A percentile compares a stretch with the other conserved stretches of the same genome.
phyloP scores from a whole-genome alignment of 2,329 filamentous ascomycete genomes.

The Podosphaera xanthii region DNA sequence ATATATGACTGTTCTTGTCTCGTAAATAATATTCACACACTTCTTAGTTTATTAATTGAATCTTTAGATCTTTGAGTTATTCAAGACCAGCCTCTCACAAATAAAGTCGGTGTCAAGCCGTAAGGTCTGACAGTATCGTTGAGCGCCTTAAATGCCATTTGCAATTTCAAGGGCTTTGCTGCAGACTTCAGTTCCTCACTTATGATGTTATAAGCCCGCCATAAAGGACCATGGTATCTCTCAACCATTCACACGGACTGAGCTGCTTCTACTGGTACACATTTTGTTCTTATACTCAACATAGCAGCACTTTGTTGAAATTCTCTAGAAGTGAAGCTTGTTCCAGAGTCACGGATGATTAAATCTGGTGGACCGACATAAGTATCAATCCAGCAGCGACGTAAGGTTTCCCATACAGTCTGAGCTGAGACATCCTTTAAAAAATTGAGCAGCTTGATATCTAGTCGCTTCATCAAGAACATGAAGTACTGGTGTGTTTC shows the following conservation, averaged over 20 bases:
- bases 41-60: too few relatives aligned
- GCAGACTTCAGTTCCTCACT: not conserved
- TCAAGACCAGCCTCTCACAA: too few relatives aligned
- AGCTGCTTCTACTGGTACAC: slow-evolving; percentile 2
- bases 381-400: slow-evolving; percentile 3
- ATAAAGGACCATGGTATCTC: slow-evolving; percentile 1
- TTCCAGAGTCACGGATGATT: not conserved
- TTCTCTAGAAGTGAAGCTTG: slow-evolving; percentile 3
- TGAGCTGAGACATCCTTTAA: not conserved
- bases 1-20: too few relatives aligned
- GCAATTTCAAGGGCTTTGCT: not conserved
- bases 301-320: not conserved
- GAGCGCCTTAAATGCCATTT: slow-evolving; percentile 1
- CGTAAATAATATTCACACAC: too few relatives aligned
- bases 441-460: slow-evolving; percentile 1
- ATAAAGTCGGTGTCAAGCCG: not conserved
- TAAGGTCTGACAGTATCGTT: not conserved
- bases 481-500: slow-evolving; percentile 33
- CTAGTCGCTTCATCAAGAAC: not conserved
- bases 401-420: slow-evolving; percentile 1
- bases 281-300: not conserved
- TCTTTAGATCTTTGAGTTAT: too few relatives aligned
- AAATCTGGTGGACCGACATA: not conserved
- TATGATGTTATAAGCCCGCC: slow-evolving; percentile 1
- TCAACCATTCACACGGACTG: slow-evolving; percentile 1